Conservation (phyloP, 441 rosid genomes). For the Gossypium trilobum region DNA sequence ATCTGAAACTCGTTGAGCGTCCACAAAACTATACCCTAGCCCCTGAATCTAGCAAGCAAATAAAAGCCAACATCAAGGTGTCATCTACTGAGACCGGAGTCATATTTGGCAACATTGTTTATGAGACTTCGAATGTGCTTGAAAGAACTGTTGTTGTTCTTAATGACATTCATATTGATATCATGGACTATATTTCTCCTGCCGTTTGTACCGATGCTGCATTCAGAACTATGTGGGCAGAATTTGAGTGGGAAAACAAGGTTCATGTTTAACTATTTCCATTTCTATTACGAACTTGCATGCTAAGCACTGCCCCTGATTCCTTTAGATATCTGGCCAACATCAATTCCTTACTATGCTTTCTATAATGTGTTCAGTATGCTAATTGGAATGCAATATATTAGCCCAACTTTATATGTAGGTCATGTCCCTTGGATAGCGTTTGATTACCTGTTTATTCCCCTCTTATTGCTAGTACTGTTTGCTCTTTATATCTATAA, state of each 20-base stretch:
- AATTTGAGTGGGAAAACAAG: conserved; percentile 98
- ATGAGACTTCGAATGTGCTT: conserved; percentile 75
- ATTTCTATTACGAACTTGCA: not conserved
- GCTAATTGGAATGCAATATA: not conserved
- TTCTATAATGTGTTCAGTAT: not conserved
- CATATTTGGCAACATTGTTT: conserved; percentile 85
- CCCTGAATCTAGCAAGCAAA: conserved; percentile 86
- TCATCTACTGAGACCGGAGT: conserved; percentile 97
- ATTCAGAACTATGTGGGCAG: conserved; percentile 95
- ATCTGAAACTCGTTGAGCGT: conserved; percentile 82
- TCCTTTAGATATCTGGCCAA: not conserved
- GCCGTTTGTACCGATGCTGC: conserved; percentile 74
- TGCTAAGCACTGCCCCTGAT: not conserved
- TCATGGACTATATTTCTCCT: conserved; percentile 92
- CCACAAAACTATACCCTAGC: conserved; percentile 90
- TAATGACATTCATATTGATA: conserved; percentile 87
- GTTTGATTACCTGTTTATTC: not conserved
- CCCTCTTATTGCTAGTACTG: not conserved
- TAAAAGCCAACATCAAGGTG: conserved; percentile 90
- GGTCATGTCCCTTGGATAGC: not conserved
- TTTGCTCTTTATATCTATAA: not conserved
- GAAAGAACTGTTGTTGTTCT: conserved; percentile 81
- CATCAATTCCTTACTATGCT: not conserved
- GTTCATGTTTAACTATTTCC: conserved; percentile 24
- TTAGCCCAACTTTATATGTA: not conserved